Evolutionary conservation across 495 filamentous ascomycete species (phyloP).

Genomic region (Barbatosphaeria neglecta): DNA sequence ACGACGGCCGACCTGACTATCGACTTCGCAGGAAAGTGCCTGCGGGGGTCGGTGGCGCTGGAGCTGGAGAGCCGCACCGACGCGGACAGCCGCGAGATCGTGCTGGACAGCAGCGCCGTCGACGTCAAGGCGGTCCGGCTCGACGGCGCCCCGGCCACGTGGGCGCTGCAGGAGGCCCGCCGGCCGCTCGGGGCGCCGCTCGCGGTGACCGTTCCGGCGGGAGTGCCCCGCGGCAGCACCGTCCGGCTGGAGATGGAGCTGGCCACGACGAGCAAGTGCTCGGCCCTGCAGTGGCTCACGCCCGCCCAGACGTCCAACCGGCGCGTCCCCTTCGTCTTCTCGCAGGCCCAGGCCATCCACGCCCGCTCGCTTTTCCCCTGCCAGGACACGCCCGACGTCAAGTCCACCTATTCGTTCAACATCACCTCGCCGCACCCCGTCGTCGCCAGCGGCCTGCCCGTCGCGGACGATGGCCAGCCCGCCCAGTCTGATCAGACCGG

Average conservation of each 20-base stretch:
- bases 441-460: constrained; percentile 72
- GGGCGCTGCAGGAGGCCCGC: constrained; percentile 53
- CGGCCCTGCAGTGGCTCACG: constrained; percentile 67
- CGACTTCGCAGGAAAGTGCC: constrained; percentile 62
- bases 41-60: constrained; percentile 65
- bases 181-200: constrained; percentile 76
- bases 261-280: constrained; percentile 59
- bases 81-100: constrained; percentile 55
- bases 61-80: constrained; percentile 62
- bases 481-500: constrained; percentile 25
- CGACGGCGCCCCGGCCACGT: constrained; percentile 42
- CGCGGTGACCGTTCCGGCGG: constrained; percentile 54
- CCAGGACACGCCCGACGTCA: constrained; percentile 93
- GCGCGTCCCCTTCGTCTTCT: constrained; percentile 94
- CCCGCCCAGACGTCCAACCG: constrained; percentile 81
- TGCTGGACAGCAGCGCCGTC: constrained; percentile 79
- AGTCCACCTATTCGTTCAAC: constrained; percentile 78
- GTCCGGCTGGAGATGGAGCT: constrained; percentile 43
- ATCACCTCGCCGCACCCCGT: constrained; percentile 81
- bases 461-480: constrained; percentile 25
- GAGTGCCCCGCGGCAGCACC: constrained; percentile 46
- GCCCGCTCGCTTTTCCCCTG: constrained; percentile 87
- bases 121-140: constrained; percentile 56
- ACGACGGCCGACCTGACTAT: constrained; percentile 68
- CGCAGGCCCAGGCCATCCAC: constrained; percentile 94